Percentiles rank a stretch among this genome's conserved stretches.
Evolutionary conservation across 1,284 basidiomycete species (phyloP).

Genomic region (Cerrena zonata): DNA sequence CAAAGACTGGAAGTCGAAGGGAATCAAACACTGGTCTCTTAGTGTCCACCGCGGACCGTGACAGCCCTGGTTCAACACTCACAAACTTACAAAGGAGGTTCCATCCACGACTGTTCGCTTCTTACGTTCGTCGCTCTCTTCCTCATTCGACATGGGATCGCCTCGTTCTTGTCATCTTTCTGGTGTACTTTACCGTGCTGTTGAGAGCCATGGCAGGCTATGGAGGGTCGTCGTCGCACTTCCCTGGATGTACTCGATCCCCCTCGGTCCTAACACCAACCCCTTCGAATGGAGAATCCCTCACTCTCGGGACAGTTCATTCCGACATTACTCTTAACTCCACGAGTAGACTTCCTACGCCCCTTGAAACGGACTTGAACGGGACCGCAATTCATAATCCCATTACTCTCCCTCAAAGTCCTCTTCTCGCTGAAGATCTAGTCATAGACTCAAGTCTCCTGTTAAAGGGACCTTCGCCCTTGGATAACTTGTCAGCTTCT

Average conservation of each 20-base stretch:
- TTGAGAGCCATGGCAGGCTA: conserved; percentile 3
- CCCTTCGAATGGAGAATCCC: background rate
- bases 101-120: background rate
- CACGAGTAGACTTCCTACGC: too few species aligned
- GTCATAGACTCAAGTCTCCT: too few species aligned
- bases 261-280: background rate
- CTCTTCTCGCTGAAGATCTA: too few species aligned
- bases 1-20: background rate
- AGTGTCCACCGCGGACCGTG: background rate
- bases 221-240: background rate
- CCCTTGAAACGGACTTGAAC: too few species aligned
- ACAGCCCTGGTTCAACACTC: background rate
- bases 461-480: too few species aligned
- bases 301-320: background rate
- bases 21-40: background rate
- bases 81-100: background rate
- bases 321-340: background rate
- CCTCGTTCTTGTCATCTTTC: conserved; percentile 1
- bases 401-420: too few species aligned
- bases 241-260: background rate
- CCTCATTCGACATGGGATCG: conserved; percentile 6
- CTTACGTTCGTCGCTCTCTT: background rate
- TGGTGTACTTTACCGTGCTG: conserved; percentile 3
- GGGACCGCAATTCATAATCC: too few species aligned
- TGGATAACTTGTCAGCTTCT: too few species aligned